Base-by-base conservation (phyloP, 1,139 yeast genomes). In the Suhomyces terraborum region DNA sequence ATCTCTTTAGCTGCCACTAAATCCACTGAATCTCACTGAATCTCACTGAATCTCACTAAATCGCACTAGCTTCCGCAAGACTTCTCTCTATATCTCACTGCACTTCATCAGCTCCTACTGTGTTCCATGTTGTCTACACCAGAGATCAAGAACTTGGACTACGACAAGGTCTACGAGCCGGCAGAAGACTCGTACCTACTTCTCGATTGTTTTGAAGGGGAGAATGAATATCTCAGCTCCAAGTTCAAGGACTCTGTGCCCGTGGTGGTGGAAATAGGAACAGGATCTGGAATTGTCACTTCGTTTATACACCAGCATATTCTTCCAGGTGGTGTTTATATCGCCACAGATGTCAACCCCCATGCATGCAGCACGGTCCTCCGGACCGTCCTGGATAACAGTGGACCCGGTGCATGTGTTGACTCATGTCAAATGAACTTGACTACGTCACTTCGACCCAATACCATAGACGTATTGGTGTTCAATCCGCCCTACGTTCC, bases 401-500 rank as follows among this genome's bases (percentile, higher is more conserved):
- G 66, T 4, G 31, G 35, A 8, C 25, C 25, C 1, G 36, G 34
- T 6, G 12, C 46, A 6, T 14, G 27, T 10, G 54, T 84, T 19
- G 96, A 88, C 36, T 59, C 78, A 0, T 50, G 84, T 3, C 84
- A 84, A 48, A 75, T 80, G 64, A 77, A 77, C 54, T 63, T 89
- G 27, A 74, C 84, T 0, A 53, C 72, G 2, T 70, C 77, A 1
- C 47, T 89, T 8, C 58, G 76, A n/a, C 56, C 57, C 0, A 51
- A 68, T 1, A 41, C 64, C 2, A 72, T 88, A 1, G 98, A 93
- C 55, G 47, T 89, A 1, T 64, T 93, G 18, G 71, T 93, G 1
- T 93, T 91, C 64, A 93, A 93, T 55, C 98, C 98, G 1, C 98
- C 98, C 0, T 93, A 93, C 58, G 98, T 93, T 1, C 98, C 98